Base-by-base conservation (phyloP, 1,284 basidiomycete species). In the Phenoliferia sp. region DNA sequence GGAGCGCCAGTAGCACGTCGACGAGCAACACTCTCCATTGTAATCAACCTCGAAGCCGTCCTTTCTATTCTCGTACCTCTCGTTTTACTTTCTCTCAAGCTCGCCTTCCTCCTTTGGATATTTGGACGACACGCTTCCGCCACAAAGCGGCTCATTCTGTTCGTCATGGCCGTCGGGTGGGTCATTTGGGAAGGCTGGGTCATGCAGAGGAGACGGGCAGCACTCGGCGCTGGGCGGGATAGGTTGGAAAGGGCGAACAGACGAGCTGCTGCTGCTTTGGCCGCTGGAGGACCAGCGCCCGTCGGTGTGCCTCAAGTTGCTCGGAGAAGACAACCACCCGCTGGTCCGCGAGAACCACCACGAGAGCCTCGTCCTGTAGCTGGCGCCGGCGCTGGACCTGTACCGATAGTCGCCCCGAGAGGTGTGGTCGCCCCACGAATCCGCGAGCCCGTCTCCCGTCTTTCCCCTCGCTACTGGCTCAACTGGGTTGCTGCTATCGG, bases 381-480 rank as follows among this genome's bases (percentile, higher is more conserved):
- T 16, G 50, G 4, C 28, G 48, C n/a, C 32, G 61, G 9, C 10
- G 22, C 48, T 4, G 50, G 50, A 56, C 28, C 7, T 31, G 29
- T 17, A 6, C 34, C 33, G 15, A 3, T 22, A 29, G 33, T 9
- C 63, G 57, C 15, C 50, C 36, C 12, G 22, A 4, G 16, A 12
- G 19, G 1, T 32, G 54, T 17, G 26, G 16, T 17, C 17, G 5
- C 33, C 6, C 17, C 56, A 26, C 59, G 50, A 31, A 5, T 33
- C 61, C 66, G 36, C 55, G 44, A 34, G 33, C 60, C 69, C 22
- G 64, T 65, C 10, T 74, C 69, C 6, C 61, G 70, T 22, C 60
- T 76, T n/a, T 74, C 74, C 1, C 75, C 76, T 15, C 73, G 72
- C 39, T 77, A 77, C 66, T 77, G 76, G 76, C 69, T 77, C 56